phyloP scores from a whole-genome alignment of 192 early-diverging fungal species.

The Backusella tuberculispora region DNA sequence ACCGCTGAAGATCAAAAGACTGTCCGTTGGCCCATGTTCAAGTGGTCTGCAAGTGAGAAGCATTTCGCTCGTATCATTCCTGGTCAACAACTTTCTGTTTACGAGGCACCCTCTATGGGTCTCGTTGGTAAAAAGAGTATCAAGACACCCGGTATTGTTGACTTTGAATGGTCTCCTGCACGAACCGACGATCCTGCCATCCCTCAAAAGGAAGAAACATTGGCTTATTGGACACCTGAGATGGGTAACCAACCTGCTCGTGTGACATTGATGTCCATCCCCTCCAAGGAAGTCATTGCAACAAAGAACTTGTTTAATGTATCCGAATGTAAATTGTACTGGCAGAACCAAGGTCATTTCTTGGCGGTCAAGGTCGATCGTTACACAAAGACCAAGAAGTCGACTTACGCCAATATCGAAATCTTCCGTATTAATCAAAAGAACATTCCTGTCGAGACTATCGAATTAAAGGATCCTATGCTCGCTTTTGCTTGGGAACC shows the following conservation, averaged over 20 bases:
- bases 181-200: slow-evolving; percentile 42
- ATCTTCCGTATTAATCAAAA: slow-evolving; percentile 92
- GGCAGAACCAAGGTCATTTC: slow-evolving; percentile 90
- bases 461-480: slow-evolving; percentile 87
- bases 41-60: slow-evolving; percentile 93
- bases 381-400: slow-evolving; percentile 90
- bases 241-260: slow-evolving; percentile 94
- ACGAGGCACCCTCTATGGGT: slow-evolving; percentile 94
- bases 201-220: slow-evolving; percentile 61
- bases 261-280: slow-evolving; percentile 89
- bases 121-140: slow-evolving; percentile 93
- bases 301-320: slow-evolving; percentile 99
- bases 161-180: slow-evolving; percentile 80
- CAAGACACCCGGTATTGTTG: slow-evolving; percentile 78
- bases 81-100: slow-evolving; percentile 78
- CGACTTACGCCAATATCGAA: slow-evolving; percentile 88
- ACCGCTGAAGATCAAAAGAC: slow-evolving; percentile 57
- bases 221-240: slow-evolving; percentile 97
- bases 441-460: slow-evolving; percentile 94
- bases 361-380: slow-evolving; percentile 93
- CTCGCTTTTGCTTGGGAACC: slow-evolving; percentile 97
- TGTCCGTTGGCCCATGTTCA: slow-evolving; percentile 92
- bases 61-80: slow-evolving; percentile 91
- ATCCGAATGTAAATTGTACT: slow-evolving; percentile 84
- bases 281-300: slow-evolving; percentile 81